Conservation (phyloP, 192 early-diverging fungal species). For the Dimargaris cristalligena region DNA sequence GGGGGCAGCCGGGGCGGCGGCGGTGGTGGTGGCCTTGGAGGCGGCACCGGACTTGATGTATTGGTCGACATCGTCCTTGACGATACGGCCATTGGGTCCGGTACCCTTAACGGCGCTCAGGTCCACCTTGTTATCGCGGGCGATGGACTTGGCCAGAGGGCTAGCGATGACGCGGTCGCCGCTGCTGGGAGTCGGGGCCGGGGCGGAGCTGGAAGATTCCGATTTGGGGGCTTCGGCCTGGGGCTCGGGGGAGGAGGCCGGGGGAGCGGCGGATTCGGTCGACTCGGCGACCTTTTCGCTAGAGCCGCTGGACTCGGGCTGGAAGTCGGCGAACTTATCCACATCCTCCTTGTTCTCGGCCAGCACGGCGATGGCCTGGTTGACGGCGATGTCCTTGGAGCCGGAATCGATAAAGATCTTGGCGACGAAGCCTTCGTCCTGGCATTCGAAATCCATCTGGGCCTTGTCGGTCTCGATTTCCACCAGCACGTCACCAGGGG, state of each 20-base stretch:
- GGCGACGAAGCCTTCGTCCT: slow-evolving; percentile 89
- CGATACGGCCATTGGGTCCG: slow-evolving; percentile 77
- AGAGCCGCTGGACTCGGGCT: slow-evolving; percentile 29
- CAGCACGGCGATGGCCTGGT: slow-evolving; percentile 78
- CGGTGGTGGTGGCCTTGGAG: slow-evolving; percentile 12
- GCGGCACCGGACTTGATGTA: slow-evolving; percentile 19
- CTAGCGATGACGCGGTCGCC: slow-evolving; percentile 62
- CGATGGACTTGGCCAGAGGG: slow-evolving; percentile 74
- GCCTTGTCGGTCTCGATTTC: slow-evolving; percentile 98
- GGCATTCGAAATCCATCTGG: slow-evolving; percentile 96
- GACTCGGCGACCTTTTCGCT: slow-evolving; percentile 10
- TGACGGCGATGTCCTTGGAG: slow-evolving; percentile 76
- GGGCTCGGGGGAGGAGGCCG: slow-evolving; percentile 22
- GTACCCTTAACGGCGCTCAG: slow-evolving; percentile 64
- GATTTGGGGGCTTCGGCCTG: slow-evolving; percentile 12
- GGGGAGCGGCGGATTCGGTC: slow-evolving; percentile 16
- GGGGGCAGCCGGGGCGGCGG: slow-evolving; percentile 20
- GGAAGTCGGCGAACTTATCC: slow-evolving; percentile 71
- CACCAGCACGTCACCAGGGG: slow-evolving; percentile 80
- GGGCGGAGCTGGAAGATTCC: slow-evolving; percentile 11
- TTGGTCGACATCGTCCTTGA: slow-evolving; percentile 78
- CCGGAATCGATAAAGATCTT: slow-evolving; percentile 75
- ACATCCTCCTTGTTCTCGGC: slow-evolving; percentile 80
- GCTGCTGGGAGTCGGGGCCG: slow-evolving; percentile 20
- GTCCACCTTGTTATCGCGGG: slow-evolving; percentile 64